Base-by-base conservation (phyloP, 805 yeast species). In the Myxozyma lipomycoides region DNA sequence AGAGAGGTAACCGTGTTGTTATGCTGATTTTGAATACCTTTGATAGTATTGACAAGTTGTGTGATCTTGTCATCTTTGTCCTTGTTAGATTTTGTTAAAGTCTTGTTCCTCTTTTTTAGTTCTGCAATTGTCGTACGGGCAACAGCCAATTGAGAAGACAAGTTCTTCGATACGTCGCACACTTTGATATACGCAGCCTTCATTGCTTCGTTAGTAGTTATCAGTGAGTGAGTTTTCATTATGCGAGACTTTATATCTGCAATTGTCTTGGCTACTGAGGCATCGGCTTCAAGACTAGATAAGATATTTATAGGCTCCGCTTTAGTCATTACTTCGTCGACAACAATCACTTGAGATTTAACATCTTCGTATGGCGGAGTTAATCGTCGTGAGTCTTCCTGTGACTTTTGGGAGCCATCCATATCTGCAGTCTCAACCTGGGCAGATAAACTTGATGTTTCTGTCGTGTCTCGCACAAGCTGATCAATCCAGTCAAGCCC, bases 121-220 rank as follows among this genome's bases (percentile, higher is more conserved):
- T 48, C 51, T 15, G 47, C 12, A 3, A 42, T 19, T n/a, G 45
- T 34, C 10, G 40, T 44, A 15, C 40, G 34, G 21, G 40, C 40
- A 21, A n/a, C 24, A 6, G 57, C 39, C 4, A 52, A 34, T 18
- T 52, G 54, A 21, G 32, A 21, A 6, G 52, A 12, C 37, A 45
- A 49, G 3, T 36, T 21, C 19, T 37, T 44, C 32, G 40, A 44
- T 10, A 42, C 23, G 21, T 34, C 35, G 45, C 65, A 62, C n/a
- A 62, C 66, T 41, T 63, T 55, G 21, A 45, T 41, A 40, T 61
- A 62, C 2, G 65, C 63, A 18, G 52, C 48, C 35, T 62, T 62
- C 38, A 62, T 49, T 3, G 65, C 59, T 4, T 61, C 47, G 53
- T 62, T 61, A 2, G 65, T 62, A 4, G 65, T 61, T 23, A 62